Evolutionary conservation across 1,284 basidiomycete genomes (phyloP).

Genomic region (Cryptococcus depauperatus): DNA sequence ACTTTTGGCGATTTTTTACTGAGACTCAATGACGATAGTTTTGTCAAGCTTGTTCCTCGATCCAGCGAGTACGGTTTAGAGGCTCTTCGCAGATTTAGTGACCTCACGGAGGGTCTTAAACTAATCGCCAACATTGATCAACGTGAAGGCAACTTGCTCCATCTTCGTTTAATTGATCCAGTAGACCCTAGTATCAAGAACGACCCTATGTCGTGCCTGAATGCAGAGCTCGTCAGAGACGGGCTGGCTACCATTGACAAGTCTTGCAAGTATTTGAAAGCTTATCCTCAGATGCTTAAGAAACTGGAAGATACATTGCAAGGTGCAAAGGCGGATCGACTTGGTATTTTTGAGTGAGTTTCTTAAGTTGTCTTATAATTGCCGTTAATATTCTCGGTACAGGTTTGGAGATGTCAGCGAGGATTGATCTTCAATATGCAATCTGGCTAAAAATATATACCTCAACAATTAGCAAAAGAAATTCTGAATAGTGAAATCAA

Average conservation of each 20-base stretch:
- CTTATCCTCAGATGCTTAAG: conserved; percentile 62
- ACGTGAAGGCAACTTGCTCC: conserved; percentile 65
- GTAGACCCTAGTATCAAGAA: conserved; percentile 57
- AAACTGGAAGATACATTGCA: conserved; percentile 57
- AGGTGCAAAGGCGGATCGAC: conserved; percentile 64
- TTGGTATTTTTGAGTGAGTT: conserved; percentile 71
- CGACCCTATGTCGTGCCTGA: conserved; percentile 69
- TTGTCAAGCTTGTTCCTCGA: conserved; percentile 68
- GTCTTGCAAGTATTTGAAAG: conserved; percentile 60
- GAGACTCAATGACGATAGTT: conserved; percentile 48
- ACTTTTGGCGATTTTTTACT: no score
- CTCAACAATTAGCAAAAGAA: neutral
- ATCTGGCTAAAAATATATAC: neutral
- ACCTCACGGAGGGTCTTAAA: conserved; percentile 76
- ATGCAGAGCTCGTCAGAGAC: conserved; percentile 62
- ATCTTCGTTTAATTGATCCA: conserved; percentile 81
- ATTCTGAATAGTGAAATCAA: neutral
- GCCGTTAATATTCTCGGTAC: neutral
- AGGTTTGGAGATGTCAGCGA: conserved; percentile 40
- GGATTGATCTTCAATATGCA: conserved; percentile 19
- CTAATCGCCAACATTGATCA: conserved; percentile 83
- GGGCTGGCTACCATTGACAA: conserved; percentile 71
- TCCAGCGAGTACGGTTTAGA: conserved; percentile 78
- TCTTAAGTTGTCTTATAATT: neutral
- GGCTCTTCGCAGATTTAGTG: conserved; percentile 73